Evolutionary conservation across 768 basidiomycete genomes (phyloP).

Genomic region (Boletus fagicola): DNA sequence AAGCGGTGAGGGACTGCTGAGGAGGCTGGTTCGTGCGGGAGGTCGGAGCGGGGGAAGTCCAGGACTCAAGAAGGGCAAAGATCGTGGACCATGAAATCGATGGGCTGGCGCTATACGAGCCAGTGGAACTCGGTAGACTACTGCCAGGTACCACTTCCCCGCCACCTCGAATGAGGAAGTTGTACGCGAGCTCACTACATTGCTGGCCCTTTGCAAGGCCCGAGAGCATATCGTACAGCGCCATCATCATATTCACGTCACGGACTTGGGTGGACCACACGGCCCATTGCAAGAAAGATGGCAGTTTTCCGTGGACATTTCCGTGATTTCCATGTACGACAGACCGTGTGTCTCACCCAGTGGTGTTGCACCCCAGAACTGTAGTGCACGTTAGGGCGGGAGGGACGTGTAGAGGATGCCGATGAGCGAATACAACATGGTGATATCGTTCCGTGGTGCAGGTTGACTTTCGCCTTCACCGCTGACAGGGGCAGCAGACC

Average conservation of each 20-base stretch:
- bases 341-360: slow-evolving; percentile 39
- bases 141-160: slow-evolving; percentile 67
- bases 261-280: slow-evolving; percentile 79
- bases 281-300: slow-evolving; percentile 86
- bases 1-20: slow-evolving; percentile 38
- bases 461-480: slow-evolving; percentile 41
- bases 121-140: slow-evolving; percentile 39
- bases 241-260: slow-evolving; percentile 70
- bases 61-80: slow-evolving; percentile 72
- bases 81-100: slow-evolving; percentile 77
- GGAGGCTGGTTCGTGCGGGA: slow-evolving; percentile 45
- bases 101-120: slow-evolving; percentile 44
- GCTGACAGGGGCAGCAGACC: slow-evolving; percentile 44
- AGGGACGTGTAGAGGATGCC: slow-evolving; percentile 76
- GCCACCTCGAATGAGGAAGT: slow-evolving; percentile 79
- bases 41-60: slow-evolving; percentile 56
- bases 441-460: slow-evolving; percentile 77
- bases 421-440: slow-evolving; percentile 79
- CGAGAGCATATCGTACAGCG: slow-evolving; percentile 84
- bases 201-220: slow-evolving; percentile 82
- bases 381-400: slow-evolving; percentile 72
- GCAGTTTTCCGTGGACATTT: slow-evolving; percentile 60
- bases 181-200: slow-evolving; percentile 84
- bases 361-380: slow-evolving; percentile 79
- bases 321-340: slow-evolving; percentile 57